Conservation (phyloP, 768 basidiomycete genomes). For the Leccinum rimulosum region DNA sequence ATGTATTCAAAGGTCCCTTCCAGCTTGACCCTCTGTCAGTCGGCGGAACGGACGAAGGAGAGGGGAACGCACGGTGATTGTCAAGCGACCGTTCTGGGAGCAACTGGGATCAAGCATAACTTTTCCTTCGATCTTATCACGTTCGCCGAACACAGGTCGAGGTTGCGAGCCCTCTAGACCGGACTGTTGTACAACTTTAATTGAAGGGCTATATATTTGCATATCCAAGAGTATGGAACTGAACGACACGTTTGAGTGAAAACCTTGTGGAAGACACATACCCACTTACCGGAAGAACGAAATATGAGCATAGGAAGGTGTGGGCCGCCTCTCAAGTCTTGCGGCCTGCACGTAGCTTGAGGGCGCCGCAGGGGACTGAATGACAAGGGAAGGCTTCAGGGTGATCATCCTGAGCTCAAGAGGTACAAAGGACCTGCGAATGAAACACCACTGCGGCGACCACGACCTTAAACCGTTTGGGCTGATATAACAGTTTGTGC, state of each 20-base stretch:
- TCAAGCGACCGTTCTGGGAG: conserved; percentile 53
- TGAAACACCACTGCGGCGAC: not conserved
- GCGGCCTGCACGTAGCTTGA: conserved; percentile 37
- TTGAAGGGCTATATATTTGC: conserved; percentile 59
- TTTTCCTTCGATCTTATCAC: conserved; percentile 59
- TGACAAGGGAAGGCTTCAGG: conserved; percentile 18
- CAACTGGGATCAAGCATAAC: conserved; percentile 54
- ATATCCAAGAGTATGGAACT: conserved; percentile 59
- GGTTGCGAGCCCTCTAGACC: conserved; percentile 26
- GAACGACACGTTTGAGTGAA: conserved; percentile 7
- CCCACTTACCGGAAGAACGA: conserved; percentile 48
- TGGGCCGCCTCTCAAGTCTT: conserved; percentile 14
- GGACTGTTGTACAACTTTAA: conserved; percentile 42
- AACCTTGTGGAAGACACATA: not conserved
- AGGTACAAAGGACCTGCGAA: not conserved
- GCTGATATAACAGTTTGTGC: conserved; percentile 18
- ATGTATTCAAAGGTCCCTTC: conserved; percentile 59
- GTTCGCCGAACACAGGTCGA: conserved; percentile 56
- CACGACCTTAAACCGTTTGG: not conserved
- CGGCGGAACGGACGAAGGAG: not conserved
- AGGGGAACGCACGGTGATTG: conserved; percentile 45
- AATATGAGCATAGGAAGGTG: conserved; percentile 39
- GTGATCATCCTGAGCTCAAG: conserved; percentile 17
- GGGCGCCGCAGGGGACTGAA: conserved; percentile 17
- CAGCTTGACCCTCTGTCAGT: conserved; percentile 39